Evolutionary conservation across 495 filamentous ascomycete genomes (phyloP), one percentile per base, ranked within the genome.

Genomic region (Parathielavia appendiculata): DNA sequence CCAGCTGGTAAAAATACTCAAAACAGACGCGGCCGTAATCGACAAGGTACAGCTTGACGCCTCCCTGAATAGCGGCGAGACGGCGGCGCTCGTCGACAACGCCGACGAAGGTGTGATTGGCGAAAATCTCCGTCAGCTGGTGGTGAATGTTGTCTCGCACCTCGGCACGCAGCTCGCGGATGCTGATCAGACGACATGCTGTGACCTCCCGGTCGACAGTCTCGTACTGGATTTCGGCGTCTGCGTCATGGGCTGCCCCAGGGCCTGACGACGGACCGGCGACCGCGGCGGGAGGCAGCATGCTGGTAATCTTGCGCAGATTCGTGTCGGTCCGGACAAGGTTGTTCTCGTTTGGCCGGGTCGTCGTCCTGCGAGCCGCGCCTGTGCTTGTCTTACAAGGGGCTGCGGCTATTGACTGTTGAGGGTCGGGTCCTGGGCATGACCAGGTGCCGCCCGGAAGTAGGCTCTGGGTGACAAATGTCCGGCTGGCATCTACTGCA

Each of bases 1-100:
- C 95, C 46, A 97, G 75, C 72, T 99, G 95, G 74, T 99, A 97
- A 75, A 99, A 96, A 73, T 92, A 92, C 66, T 97, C 95, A 56
- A 83, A 86, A 71, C 84, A 87, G 14, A 90, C 76, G 65, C 90
- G 85, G 16, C 91, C 93, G 69, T 97, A 99, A 74, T 99, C 95
- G 56, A 99, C 82, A 17, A 97, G 84, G 71, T 86, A 96, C 47
- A 99, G 80, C 67, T 92, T 95, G 2, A 97, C 88, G 17, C 95
- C 93, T 23, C 87, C 83, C 76, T 99, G 95, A 36, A 99, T 89
- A 35, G 93, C 91, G 40, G 85, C 91, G 22, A 99, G 83, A 22
- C 95, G 90, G 40, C 89, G 85, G 50, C 79, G 81, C 64, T 91
- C 88, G 69, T 97, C 93, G 13, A 97, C 89, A 40, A 97, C 79